Evolutionary conservation across 2,329 filamentous ascomycete species (phyloP).

Genomic region (Colletotrichum horii): DNA sequence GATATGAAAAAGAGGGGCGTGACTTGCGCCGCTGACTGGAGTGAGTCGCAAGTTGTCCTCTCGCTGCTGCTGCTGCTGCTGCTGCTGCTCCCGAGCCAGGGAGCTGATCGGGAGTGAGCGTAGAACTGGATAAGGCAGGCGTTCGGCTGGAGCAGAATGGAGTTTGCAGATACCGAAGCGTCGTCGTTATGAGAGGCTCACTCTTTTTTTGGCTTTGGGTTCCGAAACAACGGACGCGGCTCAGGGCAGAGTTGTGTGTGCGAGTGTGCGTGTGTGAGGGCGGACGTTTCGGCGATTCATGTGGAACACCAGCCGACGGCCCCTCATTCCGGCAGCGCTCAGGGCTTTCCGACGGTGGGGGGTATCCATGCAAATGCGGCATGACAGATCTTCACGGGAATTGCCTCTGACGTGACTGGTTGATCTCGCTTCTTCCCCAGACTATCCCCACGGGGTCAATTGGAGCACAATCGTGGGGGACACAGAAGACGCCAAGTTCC

Average conservation of each 20-base stretch:
- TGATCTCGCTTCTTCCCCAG: neutral
- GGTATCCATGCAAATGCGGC: neutral
- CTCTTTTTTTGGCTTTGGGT: neutral
- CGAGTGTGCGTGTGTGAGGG: neutral
- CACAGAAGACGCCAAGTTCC: neutral
- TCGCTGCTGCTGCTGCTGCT: neutral
- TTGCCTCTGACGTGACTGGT: neutral
- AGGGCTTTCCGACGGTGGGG: neutral
- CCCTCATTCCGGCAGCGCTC: neutral
- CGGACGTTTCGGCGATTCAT: neutral
- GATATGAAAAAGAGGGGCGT: neutral
- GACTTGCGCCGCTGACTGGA: neutral
- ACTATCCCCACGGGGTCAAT: neutral
- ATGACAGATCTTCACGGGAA: neutral
- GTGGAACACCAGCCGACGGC: neutral
- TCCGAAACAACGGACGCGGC: neutral
- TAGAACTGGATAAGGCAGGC: neutral
- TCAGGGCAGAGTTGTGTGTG: neutral
- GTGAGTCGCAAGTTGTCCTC: neutral
- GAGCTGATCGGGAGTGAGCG: neutral
- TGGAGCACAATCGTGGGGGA: neutral
- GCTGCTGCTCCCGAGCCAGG: neutral
- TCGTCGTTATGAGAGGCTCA: neutral
- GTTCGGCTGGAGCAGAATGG: neutral
- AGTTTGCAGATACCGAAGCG: slow-evolving; percentile 3